These are phyloP conservation scores for Cymodocea nodosa DNA, from an alignment of 116 monocot species.

Conservation along the genomic window DNA sequence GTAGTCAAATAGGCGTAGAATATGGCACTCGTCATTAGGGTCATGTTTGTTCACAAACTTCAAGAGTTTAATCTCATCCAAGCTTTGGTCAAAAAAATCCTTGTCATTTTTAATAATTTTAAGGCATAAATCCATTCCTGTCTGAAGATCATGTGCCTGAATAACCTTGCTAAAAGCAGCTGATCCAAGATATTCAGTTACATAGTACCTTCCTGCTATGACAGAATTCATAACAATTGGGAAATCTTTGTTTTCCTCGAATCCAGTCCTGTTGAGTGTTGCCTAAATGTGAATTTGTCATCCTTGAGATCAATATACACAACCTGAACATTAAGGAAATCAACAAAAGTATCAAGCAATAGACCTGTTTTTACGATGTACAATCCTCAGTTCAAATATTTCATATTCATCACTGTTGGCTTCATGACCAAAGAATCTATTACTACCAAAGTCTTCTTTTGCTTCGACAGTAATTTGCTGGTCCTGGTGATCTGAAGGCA, in stretches of 20 bases:
- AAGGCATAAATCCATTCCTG: slow-evolving; percentile 73
- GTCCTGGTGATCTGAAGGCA: slow-evolving; percentile 21
- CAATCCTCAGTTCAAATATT: slow-evolving; percentile 68
- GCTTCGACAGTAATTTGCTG: slow-evolving; percentile 7
- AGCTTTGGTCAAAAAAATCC: slow-evolving; percentile 97
- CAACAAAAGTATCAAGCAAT: neutral
- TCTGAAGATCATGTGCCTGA: slow-evolving; percentile 82
- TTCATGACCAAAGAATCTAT: slow-evolving; percentile 27
- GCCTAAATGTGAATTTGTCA: slow-evolving; percentile 15
- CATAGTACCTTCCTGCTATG: slow-evolving; percentile 81
- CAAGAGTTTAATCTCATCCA: slow-evolving; percentile 96
- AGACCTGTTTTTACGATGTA: slow-evolving; percentile 90
- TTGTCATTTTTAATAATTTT: slow-evolving; percentile 96
- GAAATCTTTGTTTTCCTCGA: slow-evolving; percentile 88
- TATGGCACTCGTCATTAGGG: slow-evolving; percentile 63
- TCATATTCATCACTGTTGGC: slow-evolving; percentile 47
- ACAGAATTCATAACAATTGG: slow-evolving; percentile 68
- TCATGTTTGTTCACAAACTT: slow-evolving; percentile 90
- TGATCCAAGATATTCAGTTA: slow-evolving; percentile 88
- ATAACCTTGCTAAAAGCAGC: slow-evolving; percentile 96
- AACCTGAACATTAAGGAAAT: neutral
- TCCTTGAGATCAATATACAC: neutral
- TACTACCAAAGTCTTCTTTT: slow-evolving; percentile 16
- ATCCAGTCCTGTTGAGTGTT: slow-evolving; percentile 70
- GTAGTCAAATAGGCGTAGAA: slow-evolving; percentile 84